Evolutionary conservation across 1,139 yeast species (phyloP).

Genomic region (Trichomonascaceae sp.): DNA sequence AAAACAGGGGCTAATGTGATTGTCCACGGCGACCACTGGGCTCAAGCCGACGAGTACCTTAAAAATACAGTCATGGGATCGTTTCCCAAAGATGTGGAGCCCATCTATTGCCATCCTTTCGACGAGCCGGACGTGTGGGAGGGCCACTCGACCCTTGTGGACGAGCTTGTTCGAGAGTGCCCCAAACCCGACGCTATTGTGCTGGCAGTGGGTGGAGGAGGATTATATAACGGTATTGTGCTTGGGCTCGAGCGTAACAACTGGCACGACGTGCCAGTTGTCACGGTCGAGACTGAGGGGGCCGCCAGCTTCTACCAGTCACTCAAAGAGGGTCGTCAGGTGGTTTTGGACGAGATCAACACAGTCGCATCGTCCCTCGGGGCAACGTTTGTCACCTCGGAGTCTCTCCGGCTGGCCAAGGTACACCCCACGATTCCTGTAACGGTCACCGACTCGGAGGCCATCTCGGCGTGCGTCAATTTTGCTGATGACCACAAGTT

Average conservation of each 20-base stretch:
- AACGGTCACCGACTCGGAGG: constrained; percentile 42
- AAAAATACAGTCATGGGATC: constrained; percentile 27
- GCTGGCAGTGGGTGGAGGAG: constrained; percentile 68
- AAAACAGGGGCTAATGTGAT: constrained; percentile 42
- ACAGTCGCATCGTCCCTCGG: constrained; percentile 54
- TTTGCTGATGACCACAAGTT: constrained; percentile 38
- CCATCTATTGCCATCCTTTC: constrained; percentile 61
- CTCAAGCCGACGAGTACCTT: constrained; percentile 50
- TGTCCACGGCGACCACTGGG: constrained; percentile 44
- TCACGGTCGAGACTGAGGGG: constrained; percentile 48
- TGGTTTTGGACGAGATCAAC: constrained; percentile 33
- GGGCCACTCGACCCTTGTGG: constrained; percentile 50
- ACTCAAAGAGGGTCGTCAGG: constrained; percentile 32
- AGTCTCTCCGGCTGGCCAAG: constrained; percentile 33
- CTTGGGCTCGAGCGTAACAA: constrained; percentile 37
- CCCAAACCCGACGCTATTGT: constrained; percentile 42
- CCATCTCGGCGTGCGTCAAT: constrained; percentile 37
- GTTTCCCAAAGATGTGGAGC: constrained; percentile 20
- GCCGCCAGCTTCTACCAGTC: constrained; percentile 46
- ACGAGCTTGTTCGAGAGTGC: constrained; percentile 32
- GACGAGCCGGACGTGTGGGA: constrained; percentile 53
- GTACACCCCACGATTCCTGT: constrained; percentile 31
- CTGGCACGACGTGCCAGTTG: constrained; percentile 31
- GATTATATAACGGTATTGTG: constrained; percentile 51
- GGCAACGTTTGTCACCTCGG: constrained; percentile 39